Evolutionary conservation across 495 filamentous ascomycete species (phyloP), one percentile per base, ranked within the genome.

Genomic region (Pseudomonodictys pantanalensis): DNA sequence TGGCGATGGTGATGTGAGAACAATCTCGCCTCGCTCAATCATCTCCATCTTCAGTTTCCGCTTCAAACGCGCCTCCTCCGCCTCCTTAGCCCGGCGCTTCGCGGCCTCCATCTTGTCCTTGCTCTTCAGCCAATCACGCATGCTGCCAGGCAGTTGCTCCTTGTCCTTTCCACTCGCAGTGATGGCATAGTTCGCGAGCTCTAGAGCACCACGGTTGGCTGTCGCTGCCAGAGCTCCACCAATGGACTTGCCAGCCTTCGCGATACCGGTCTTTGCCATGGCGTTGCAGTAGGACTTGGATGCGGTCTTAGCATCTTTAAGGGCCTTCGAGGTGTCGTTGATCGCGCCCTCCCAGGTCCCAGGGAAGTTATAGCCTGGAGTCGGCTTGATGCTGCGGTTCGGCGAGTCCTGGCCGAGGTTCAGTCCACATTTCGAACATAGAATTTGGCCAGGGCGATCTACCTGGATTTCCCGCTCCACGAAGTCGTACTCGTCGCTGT

Each of bases 31-130:
- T n/a, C n/a, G n/a, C n/a, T n/a, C n/a, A n/a, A n/a, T n/a, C n/a
- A n/a, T n/a, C n/a, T n/a, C n/a, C n/a, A n/a, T n/a, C n/a, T n/a
- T n/a, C n/a, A n/a, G n/a, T n/a, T n/a, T n/a, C n/a, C n/a, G n/a
- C n/a, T n/a, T n/a, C n/a, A n/a, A n/a, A n/a, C n/a, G n/a, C n/a
- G n/a, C n/a, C n/a, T n/a, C n/a, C n/a, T n/a, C n/a, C n/a, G n/a
- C n/a, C n/a, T n/a, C n/a, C n/a, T n/a, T n/a, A n/a, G n/a, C n/a
- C n/a, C n/a, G n/a, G n/a, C 20, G 56, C 46, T 33, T 50, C 46
- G 42, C 38, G 12, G 38, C 38, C 12, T 58, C 56, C 10, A 51
- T 15, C 24, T 58, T 44, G n/a, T 58, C 45, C 23, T 46, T 54
- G 4, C 25, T 28, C 42, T 38, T 33, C 41, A 56, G n/a, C 45